Percentiles rank a stretch among this genome's conserved stretches.
phyloP scores from a whole-genome alignment of 352 stramenopile species.

The Phytophthora tubulina region DNA sequence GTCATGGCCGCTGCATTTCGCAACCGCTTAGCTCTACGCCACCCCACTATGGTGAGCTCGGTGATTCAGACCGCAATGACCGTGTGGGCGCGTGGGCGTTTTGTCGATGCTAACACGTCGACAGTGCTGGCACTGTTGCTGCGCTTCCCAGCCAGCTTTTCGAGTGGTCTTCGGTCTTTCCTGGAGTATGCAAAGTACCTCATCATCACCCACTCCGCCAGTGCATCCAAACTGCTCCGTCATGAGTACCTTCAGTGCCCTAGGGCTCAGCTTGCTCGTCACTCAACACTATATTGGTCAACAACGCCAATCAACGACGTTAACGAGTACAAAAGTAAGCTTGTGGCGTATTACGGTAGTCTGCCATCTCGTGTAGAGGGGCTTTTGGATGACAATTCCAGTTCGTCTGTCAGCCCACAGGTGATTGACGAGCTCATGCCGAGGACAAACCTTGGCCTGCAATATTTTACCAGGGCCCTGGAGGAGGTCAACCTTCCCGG shows the following conservation, averaged over 20 bases:
- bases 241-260: slow-evolving; percentile 60
- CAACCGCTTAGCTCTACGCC: slow-evolving; percentile 29
- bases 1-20: slow-evolving; percentile 23
- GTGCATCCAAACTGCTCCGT: slow-evolving; percentile 52
- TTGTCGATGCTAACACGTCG: slow-evolving; percentile 42
- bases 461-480: slow-evolving; percentile 61
- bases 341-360: slow-evolving; percentile 51
- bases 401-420: slow-evolving; percentile 7
- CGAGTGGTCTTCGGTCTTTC: slow-evolving; percentile 59
- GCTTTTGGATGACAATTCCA: slow-evolving; percentile 28
- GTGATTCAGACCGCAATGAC: slow-evolving; percentile 54
- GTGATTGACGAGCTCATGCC: slow-evolving; percentile 50
- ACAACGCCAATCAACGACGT: slow-evolving; percentile 37
- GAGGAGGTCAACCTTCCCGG: slow-evolving; percentile 53
- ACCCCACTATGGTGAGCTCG: slow-evolving; percentile 44
- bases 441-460: slow-evolving; percentile 49
- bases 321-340: slow-evolving; percentile 51
- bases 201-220: slow-evolving; percentile 47
- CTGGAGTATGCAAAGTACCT: slow-evolving; percentile 79
- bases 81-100: slow-evolving; percentile 55
- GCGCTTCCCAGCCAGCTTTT: slow-evolving; percentile 41
- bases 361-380: slow-evolving; percentile 30
- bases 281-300: slow-evolving; percentile 18
- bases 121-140: slow-evolving; percentile 51
- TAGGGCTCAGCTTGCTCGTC: slow-evolving; percentile 20